Evolutionary conservation across 306 rosid genomes (phyloP), one percentile per base, ranked within the genome.

Genomic region (Lotus japonicus): DNA sequence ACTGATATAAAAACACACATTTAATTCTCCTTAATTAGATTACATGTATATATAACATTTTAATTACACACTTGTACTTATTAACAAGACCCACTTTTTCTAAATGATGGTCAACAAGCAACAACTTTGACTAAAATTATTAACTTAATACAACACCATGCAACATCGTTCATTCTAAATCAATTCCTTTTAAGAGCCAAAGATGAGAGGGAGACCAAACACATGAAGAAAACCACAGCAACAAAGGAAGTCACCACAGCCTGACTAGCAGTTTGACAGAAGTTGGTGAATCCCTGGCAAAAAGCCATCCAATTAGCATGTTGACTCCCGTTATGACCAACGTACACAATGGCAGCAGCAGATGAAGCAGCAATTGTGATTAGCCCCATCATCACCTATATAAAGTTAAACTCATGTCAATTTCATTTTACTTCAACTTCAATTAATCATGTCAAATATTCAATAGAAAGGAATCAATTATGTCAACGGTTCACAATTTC

Each of bases 271-370:
- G 26, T 11, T 61, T 77, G 77, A 66, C 87, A 85, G 58, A 83
- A 85, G 80, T 72, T 36, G 15, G 19, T 23, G 73, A 0, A 83
- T 6, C 78, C 75, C 45, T 41, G 52, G 38, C 84, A 85, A 11
- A 80, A 12, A 1, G 78, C 85, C 4, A 78, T 55, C 90, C 90
- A 85, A 43, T 85, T 85, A 0, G 90, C 62, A 18, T 80, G 62
- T 53, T 7, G 1, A 43, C 83, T 85, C 21, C 90, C 90, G 49
- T 85, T 85, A 28, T 85, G 90, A 49, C 65, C 73, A 44, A 77
- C 65, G 71, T 82, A 83, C 65, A 76, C 51, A 1, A 76, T 68
- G 2, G 78, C 85, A 2, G 85, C 45, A 6, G 79, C 75, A 28
- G 80, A 28, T 3, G 80, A 73, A 5, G 85, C 82, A 6, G 58